Percentiles rank a stretch among this genome's conserved stretches.
phyloP scores from a whole-genome alignment of 1,139 yeast genomes.

The Pichia sp. region DNA sequence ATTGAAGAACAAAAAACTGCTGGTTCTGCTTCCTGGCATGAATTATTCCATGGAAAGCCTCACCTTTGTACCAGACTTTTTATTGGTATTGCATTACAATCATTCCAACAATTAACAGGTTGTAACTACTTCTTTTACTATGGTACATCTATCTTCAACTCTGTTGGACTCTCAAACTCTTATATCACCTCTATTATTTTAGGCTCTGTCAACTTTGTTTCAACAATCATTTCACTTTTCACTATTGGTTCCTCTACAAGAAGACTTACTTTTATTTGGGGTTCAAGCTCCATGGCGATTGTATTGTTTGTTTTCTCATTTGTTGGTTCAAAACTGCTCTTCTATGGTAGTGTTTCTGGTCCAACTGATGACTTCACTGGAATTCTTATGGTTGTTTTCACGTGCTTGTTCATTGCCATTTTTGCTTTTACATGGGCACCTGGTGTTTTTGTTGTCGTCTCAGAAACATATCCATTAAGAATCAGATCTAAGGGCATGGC shows the following conservation, averaged over 20 bases:
- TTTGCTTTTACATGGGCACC: constrained; percentile 92
- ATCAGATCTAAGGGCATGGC: constrained; percentile 80
- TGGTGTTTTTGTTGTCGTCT: constrained; percentile 72
- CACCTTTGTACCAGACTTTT: constrained; percentile 60
- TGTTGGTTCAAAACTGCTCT: constrained; percentile 63
- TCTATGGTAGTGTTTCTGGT: constrained; percentile 46
- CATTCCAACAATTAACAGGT: constrained; percentile 78
- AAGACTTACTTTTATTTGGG: constrained; percentile 59
- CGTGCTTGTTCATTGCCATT: constrained; percentile 74
- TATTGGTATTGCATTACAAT: constrained; percentile 64
- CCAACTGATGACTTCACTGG: constrained; percentile 50
- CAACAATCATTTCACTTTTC: constrained; percentile 67
- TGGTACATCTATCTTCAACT: constrained; percentile 72
- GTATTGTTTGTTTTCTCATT: constrained; percentile 66
- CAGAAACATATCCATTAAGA: constrained; percentile 78
- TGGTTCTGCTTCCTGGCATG: constrained; percentile 66
- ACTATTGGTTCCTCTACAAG: constrained; percentile 69
- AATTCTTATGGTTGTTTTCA: constrained; percentile 69
- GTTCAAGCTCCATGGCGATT: constrained; percentile 60
- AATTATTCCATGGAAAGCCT: constrained; percentile 64
- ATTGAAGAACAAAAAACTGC: constrained; percentile 59
- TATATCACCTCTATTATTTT: constrained; percentile 74
- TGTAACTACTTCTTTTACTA: constrained; percentile 80
- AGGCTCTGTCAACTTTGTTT: constrained; percentile 75
- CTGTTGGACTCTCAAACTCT: constrained; percentile 72